phyloP scores from a whole-genome alignment of 179 eudicot species.

The Monotropa hypopitys region DNA sequence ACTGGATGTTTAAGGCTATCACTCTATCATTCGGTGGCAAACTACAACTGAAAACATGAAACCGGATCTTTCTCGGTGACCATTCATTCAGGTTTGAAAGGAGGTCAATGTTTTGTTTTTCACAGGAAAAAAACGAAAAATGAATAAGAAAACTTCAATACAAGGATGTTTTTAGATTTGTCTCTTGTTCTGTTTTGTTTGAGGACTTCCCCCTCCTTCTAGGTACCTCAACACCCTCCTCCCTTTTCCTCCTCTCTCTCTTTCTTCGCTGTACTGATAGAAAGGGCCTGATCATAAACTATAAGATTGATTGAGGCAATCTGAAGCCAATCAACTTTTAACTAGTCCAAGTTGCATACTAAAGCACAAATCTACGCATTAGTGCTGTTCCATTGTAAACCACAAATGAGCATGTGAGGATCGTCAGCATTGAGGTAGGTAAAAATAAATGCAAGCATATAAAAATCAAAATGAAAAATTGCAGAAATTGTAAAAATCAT shows the following conservation, averaged over 20 bases:
- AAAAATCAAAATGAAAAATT: too few relatives aligned
- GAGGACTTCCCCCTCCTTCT: too few relatives aligned
- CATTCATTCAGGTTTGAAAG: neutral
- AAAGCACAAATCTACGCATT: neutral
- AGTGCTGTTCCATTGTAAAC: neutral
- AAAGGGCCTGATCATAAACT: neutral
- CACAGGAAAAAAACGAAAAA: neutral
- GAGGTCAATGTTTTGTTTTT: neutral
- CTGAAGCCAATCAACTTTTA: neutral
- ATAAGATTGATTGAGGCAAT: neutral
- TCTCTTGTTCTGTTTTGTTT: neutral
- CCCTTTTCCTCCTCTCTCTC: too few relatives aligned
- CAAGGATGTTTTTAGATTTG: neutral
- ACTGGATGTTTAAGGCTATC: neutral
- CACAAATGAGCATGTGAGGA: neutral
- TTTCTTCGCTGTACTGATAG: neutral
- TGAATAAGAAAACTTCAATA: neutral
- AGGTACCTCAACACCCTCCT: too few relatives aligned
- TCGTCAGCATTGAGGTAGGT: too few relatives aligned
- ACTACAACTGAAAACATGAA: neutral
- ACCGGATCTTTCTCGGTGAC: neutral
- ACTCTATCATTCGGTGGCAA: neutral
- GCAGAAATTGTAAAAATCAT: too few relatives aligned
- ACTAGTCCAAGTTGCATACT: neutral
- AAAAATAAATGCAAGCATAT: too few relatives aligned